Evolutionary conservation across 352 stramenopile genomes (phyloP).

Genomic region (Phytophthora citrophthora): DNA sequence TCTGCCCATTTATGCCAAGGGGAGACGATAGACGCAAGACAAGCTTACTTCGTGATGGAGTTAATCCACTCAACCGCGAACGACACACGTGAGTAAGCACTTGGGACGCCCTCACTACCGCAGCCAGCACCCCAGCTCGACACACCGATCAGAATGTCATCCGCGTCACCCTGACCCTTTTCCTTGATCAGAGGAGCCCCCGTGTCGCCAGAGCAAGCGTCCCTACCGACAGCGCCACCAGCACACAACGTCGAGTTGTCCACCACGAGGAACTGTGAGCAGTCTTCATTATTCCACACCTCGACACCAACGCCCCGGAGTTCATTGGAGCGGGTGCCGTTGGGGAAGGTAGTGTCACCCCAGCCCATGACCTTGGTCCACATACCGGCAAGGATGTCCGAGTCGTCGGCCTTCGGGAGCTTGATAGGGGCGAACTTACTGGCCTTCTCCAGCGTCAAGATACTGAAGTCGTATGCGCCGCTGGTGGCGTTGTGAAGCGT

Average conservation of each 20-base stretch:
- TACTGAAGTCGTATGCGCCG: conserved; percentile 24
- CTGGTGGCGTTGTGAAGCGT: conserved; percentile 6
- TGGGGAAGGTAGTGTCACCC: conserved; percentile 28
- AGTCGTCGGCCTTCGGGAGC: conserved; percentile 32
- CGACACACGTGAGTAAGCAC: conserved; percentile 56
- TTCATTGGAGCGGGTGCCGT: conserved; percentile 16
- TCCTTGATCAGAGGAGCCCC: conserved; percentile 45
- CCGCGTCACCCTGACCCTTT: conserved; percentile 2
- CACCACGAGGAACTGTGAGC: conserved; percentile 20
- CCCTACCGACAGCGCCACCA: conserved; percentile 29
- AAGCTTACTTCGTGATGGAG: background rate
- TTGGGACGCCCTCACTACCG: conserved; percentile 33
- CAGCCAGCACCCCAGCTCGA: conserved; percentile 56
- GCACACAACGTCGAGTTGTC: conserved; percentile 52
- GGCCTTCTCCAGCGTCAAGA: conserved; percentile 48
- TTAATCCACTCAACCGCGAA: conserved; percentile 39
- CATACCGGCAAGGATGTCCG: conserved; percentile 26
- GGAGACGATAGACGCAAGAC: background rate
- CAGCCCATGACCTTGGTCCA: conserved; percentile 44
- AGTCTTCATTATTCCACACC: conserved; percentile 43
- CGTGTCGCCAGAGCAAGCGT: conserved; percentile 49
- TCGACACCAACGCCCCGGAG: conserved; percentile 43
- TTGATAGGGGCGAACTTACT: conserved; percentile 41
- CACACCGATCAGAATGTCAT: conserved; percentile 44
- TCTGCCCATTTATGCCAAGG: too few relatives aligned